These are phyloP conservation scores for Scheffersomyces parashehatae DNA, from an alignment of 1,139 yeast genomes.

Conservation along the genomic window DNA sequence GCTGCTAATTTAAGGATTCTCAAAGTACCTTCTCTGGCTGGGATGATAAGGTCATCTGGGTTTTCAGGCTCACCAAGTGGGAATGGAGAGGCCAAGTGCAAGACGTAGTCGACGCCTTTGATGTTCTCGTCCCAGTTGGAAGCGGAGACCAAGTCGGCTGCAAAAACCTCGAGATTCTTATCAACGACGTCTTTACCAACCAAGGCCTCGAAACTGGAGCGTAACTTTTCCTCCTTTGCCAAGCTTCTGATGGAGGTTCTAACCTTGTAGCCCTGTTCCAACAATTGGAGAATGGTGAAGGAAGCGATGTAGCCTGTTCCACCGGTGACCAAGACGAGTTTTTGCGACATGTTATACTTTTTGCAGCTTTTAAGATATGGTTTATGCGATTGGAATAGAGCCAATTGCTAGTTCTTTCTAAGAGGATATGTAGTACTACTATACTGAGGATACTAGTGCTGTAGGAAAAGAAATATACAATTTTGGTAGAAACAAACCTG, in stretches of 20 bases:
- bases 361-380: no score
- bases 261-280: constrained; percentile 9
- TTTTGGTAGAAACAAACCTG: no score
- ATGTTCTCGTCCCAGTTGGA: constrained; percentile 16
- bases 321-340: constrained; percentile 11
- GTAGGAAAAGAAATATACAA: no score
- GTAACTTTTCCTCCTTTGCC: constrained; percentile 2
- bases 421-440: no score
- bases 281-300: constrained; percentile 4
- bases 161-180: constrained; percentile 1
- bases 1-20: constrained; percentile 1
- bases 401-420: no score
- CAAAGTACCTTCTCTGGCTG: constrained; percentile 14
- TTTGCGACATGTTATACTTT: not conserved
- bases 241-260: constrained; percentile 10
- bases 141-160: constrained; percentile 13
- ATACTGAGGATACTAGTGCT: no score
- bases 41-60: constrained; percentile 6
- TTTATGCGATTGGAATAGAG: no score
- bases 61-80: constrained; percentile 4
- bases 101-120: constrained; percentile 12
- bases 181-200: constrained; percentile 1
- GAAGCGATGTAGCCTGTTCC: constrained; percentile 12
- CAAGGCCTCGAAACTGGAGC: not conserved
- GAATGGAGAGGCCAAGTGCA: constrained; percentile 17